Percentiles rank a stretch among this genome's conserved stretches.
These are phyloP conservation scores for Aspergillus candidus DNA, from an alignment of 2,329 filamentous ascomycete species.

Conservation along the genomic window DNA sequence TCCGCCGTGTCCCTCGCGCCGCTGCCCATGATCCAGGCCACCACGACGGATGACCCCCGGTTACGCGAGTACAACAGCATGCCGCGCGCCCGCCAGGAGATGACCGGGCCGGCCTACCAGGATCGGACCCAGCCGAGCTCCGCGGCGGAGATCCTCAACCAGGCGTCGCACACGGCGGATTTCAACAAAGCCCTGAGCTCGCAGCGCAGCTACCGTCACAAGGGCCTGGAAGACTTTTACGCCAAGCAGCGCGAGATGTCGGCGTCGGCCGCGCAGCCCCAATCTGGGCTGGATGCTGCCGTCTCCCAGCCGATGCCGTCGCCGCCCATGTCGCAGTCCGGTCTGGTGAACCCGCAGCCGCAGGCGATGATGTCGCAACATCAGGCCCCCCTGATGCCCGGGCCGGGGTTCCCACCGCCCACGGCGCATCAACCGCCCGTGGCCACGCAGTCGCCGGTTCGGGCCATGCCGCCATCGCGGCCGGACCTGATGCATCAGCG, in stretches of 20 bases:
- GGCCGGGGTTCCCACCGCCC: conserved; percentile 62
- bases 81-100: conserved; percentile 79
- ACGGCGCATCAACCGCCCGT: conserved; percentile 25
- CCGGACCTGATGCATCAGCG: conserved; percentile 61
- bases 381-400: conserved; percentile 42
- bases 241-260: conserved; percentile 75
- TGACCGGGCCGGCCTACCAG: conserved; percentile 79
- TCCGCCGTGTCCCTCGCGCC: conserved; percentile 60
- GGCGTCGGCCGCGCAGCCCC: conserved; percentile 36
- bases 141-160: conserved; percentile 71
- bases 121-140: conserved; percentile 74
- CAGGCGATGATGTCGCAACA: conserved; percentile 34
- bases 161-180: conserved; percentile 82
- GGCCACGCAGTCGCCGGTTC: conserved; percentile 65
- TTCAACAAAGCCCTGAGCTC: conserved; percentile 80
- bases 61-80: conserved; percentile 78
- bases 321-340: conserved; percentile 30
- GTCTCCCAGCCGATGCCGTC: conserved; percentile 35
- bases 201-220: conserved; percentile 69
- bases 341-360: conserved; percentile 30
- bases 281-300: conserved; percentile 26
- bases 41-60: conserved; percentile 70
- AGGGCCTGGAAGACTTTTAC: conserved; percentile 79
- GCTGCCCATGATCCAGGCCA: conserved; percentile 77
- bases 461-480: conserved; percentile 59